Conservation (phyloP, 495 filamentous ascomycete species). For the Niebla homalea region DNA sequence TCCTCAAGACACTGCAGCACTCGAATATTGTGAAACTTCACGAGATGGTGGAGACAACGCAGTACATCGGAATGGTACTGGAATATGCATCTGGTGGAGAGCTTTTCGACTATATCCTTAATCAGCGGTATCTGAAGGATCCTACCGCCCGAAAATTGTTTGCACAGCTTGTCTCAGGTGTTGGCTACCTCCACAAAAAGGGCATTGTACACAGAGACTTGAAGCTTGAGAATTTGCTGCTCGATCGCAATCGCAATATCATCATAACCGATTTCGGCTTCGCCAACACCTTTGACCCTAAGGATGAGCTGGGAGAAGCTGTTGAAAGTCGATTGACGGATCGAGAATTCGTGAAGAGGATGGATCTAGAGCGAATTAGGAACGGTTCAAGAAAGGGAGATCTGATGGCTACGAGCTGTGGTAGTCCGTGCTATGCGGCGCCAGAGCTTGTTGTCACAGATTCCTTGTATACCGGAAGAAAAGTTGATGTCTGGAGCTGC, state of each 20-base stretch:
- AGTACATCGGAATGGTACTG: slow-evolving; percentile 93
- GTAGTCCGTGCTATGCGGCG: slow-evolving; percentile 76
- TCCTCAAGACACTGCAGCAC: slow-evolving; percentile 73
- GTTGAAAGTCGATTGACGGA: slow-evolving; percentile 78
- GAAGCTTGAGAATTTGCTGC: slow-evolving; percentile 90
- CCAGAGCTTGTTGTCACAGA: slow-evolving; percentile 97
- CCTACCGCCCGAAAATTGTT: slow-evolving; percentile 80
- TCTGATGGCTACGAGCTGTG: slow-evolving; percentile 46
- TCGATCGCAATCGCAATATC: slow-evolving; percentile 95
- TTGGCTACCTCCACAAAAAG: slow-evolving; percentile 97
- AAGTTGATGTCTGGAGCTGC: slow-evolving; percentile 99
- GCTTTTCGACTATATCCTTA: slow-evolving; percentile 95
- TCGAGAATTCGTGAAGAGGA: slow-evolving; percentile 68
- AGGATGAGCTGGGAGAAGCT: slow-evolving; percentile 78
- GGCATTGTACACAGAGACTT: slow-evolving; percentile 97
- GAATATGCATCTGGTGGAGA: slow-evolving; percentile 97
- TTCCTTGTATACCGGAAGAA: slow-evolving; percentile 89
- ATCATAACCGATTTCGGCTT: slow-evolving; percentile 99
- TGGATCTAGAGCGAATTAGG: slow-evolving; percentile 66
- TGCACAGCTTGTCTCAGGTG: slow-evolving; percentile 89
- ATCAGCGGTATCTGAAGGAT: slow-evolving; percentile 92
- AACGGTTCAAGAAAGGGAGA: slow-evolving; percentile 65
- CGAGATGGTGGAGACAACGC: slow-evolving; percentile 96
- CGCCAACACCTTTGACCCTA: slow-evolving; percentile 88
- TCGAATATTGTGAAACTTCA: slow-evolving; percentile 95